Percentiles rank a stretch among this genome's conserved stretches.
These are phyloP conservation scores for Haematococcus sp. DNA, from an alignment of 139 green algal species.

Conservation along the genomic window DNA sequence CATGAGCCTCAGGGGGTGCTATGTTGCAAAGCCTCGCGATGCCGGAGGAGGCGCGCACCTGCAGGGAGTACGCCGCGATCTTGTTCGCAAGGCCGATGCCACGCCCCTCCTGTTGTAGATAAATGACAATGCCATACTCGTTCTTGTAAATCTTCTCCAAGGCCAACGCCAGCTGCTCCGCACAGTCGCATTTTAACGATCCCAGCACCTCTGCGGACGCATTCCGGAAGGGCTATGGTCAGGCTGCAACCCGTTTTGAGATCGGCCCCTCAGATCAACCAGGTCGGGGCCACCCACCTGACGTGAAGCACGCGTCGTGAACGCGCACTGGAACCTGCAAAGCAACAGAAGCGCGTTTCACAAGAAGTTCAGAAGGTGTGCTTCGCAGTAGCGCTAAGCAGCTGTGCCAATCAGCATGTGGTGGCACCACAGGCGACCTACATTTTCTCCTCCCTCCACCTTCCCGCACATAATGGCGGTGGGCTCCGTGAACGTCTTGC, in stretches of 20 bases:
- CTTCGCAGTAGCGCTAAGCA: neutral
- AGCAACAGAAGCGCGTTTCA: neutral
- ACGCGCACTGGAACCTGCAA: constrained; percentile 81
- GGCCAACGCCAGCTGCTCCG: constrained; percentile 85
- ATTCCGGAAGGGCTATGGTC: neutral
- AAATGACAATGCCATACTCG: constrained; percentile 83
- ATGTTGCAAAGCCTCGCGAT: neutral
- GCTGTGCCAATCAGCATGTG: neutral
- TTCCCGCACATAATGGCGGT: constrained; percentile 78
- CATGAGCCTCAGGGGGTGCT: neutral
- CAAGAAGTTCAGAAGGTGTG: neutral
- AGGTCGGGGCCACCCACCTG: constrained; percentile 40
- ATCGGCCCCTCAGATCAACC: neutral
- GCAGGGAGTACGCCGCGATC: constrained; percentile 91
- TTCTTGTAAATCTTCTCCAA: constrained; percentile 72
- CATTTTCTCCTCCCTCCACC: constrained; percentile 71
- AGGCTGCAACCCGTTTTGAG: neutral
- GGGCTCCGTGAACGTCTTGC: constrained; percentile 79
- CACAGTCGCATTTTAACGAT: constrained; percentile 94
- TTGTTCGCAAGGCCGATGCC: constrained; percentile 97
- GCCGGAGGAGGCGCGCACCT: constrained; percentile 48
- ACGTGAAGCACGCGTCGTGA: constrained; percentile 95
- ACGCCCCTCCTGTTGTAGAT: constrained; percentile 93
- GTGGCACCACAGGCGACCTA: constrained; percentile 28
- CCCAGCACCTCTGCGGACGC: constrained; percentile 81